Percentiles rank a stretch among this genome's conserved stretches.
phyloP scores from a whole-genome alignment of 192 early-diverging fungal species.

The Linnemannia schmuckeri region DNA sequence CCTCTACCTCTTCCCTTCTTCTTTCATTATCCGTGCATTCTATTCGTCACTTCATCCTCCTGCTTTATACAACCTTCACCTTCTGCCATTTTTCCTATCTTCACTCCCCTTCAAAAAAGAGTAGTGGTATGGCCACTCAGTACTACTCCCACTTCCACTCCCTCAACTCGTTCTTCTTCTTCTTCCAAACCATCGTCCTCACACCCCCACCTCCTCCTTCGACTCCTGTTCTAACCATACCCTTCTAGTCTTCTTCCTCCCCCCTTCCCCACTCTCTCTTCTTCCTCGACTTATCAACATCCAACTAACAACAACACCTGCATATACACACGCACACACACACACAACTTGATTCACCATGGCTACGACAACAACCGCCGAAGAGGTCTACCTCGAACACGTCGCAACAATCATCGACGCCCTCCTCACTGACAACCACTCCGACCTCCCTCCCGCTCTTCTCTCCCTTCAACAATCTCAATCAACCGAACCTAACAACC shows the following conservation, averaged over 20 bases:
- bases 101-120: no score
- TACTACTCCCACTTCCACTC: no score
- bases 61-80: no score
- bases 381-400: conserved; percentile 45
- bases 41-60: no score
- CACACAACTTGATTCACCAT: background rate
- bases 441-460: conserved; percentile 28
- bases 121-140: no score
- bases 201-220: background rate
- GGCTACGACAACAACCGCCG: conserved; percentile 8
- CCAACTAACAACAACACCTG: no score
- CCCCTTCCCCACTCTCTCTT: background rate
- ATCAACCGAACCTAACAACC: background rate
- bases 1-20: no score
- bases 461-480: conserved; percentile 11
- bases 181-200: background rate
- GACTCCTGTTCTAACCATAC: background rate
- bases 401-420: conserved; percentile 42
- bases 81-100: no score
- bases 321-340: background rate
- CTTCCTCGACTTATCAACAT: no score
- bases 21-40: no score
- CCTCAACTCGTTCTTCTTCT: background rate
- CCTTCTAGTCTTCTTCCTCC: background rate
- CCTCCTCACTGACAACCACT: conserved; percentile 23